Base-by-base conservation (phyloP, 495 filamentous ascomycete species). In the Venustampulla echinocandica region DNA sequence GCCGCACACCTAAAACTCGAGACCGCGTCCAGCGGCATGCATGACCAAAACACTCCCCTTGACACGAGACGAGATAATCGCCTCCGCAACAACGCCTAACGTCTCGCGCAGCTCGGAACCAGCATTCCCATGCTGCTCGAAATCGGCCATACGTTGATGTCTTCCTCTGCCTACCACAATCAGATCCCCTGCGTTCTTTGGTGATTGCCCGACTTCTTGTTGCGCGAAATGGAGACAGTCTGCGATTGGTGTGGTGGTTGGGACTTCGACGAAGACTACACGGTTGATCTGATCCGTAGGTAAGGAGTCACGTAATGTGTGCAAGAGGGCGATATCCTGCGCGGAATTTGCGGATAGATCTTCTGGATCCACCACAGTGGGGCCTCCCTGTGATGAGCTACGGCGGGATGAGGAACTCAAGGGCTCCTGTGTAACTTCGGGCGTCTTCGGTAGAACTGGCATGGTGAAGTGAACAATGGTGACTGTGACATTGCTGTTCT, bases 31-130 rank as follows among this genome's bases (percentile, higher is more conserved):
- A 1, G 67, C 76, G 44, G 85, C 85, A 57, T 89, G 82, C 20
- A 95, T 69, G 43, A 93, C 76, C 44, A 94, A 64, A n/a, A 94
- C 65, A 61, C 85, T 90, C 0, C 82, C 81, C 52, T 71, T 78
- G 10, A 86, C 61, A 21, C 75, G 74, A 28, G 63, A 68, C 41
- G 69, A 75, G 3, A 84, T 69, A 21, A 90, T 61, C 34, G 70
- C 67, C 39, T 86, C 78, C 9, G 80, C 86, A 14, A 84, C 65
- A 4, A 66, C 65, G 1, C 89, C 89, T n/a, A 94, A 58, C 11
- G 78, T 80, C 50, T 65, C 74, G 21, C 68, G 68, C 22, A 82
- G 64, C 33, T 81, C 79, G 7, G 58, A 44, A 2, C 69, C 69
- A 3, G 56, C 53, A 20, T 43, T 63, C 36, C 58, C 59, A 58